Evolutionary conservation across 176 grass and related monocot species (phyloP).

Genomic region (Phoenix roebelenii): DNA sequence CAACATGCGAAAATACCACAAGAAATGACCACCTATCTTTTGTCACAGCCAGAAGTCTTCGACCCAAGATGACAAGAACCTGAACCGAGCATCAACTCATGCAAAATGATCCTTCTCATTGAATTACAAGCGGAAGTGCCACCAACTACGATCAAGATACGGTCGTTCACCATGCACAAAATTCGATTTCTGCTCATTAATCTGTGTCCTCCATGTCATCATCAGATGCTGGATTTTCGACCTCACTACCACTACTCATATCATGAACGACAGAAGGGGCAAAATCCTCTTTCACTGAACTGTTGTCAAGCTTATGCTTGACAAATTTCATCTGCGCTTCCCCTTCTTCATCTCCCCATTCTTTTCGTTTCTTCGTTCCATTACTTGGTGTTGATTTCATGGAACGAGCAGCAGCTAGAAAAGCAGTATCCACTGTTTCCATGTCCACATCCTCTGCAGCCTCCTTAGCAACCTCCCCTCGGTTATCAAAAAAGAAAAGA

Average conservation of each 20-base stretch:
- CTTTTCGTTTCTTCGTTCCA: constrained; percentile 71
- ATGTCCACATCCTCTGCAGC: constrained; percentile 37
- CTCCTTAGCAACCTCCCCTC: constrained; percentile 21
- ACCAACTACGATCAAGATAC: too few relatives aligned
- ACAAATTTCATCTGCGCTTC: constrained; percentile 41
- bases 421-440: constrained; percentile 55
- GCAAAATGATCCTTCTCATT: too few relatives aligned
- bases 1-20: too few relatives aligned
- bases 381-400: constrained; percentile 43
- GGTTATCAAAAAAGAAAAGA: constrained; percentile 79
- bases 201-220: constrained; percentile 77
- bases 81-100: too few relatives aligned
- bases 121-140: too few relatives aligned
- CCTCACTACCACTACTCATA: constrained; percentile 76
- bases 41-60: too few relatives aligned
- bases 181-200: constrained; percentile 9
- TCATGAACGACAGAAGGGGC: constrained; percentile 18
- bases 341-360: constrained; percentile 32
- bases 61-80: too few relatives aligned
- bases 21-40: too few relatives aligned
- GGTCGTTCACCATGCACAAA: too few relatives aligned
- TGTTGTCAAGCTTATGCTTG: constrained; percentile 54
- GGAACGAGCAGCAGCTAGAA: constrained; percentile 69
- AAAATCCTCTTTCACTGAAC: constrained; percentile 37
- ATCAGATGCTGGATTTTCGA: constrained; percentile 65